These are phyloP conservation scores for Vanderwaltozyma tropicalis DNA, from an alignment of 805 yeast species.

Conservation along the genomic window DNA sequence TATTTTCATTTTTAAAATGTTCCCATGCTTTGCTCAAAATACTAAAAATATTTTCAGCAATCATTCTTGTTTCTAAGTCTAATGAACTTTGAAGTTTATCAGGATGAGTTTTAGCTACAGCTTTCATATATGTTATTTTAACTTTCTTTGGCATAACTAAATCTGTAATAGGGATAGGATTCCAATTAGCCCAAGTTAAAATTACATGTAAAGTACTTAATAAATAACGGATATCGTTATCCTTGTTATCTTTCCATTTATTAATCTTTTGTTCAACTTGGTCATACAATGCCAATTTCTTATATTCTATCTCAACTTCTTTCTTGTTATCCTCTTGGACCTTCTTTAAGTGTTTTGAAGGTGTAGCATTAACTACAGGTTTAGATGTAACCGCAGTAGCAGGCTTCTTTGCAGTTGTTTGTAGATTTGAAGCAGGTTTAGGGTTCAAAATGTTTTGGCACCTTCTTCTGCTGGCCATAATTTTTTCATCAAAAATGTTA, in stretches of 20 bases:
- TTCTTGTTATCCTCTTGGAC: constrained; percentile 38
- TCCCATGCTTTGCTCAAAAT: constrained; percentile 88
- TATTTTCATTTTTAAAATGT: constrained; percentile 51
- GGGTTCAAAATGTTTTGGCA: constrained; percentile 61
- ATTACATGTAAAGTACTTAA: constrained; percentile 58
- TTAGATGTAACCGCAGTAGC: background rate
- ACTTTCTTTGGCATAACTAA: constrained; percentile 84
- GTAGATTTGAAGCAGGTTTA: constrained; percentile 7
- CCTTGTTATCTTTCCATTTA: constrained; percentile 66
- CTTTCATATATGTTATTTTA: constrained; percentile 76
- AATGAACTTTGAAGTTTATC: constrained; percentile 60
- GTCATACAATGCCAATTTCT: constrained; percentile 55
- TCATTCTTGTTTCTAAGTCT: constrained; percentile 60
- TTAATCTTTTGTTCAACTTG: constrained; percentile 43
- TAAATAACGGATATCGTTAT: constrained; percentile 69
- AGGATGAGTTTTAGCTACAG: constrained; percentile 80
- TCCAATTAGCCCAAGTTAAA: constrained; percentile 66
- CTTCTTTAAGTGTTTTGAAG: constrained; percentile 37
- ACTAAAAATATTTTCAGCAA: constrained; percentile 82
- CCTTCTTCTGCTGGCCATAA: constrained; percentile 75
- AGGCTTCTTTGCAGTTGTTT: background rate
- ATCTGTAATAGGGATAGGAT: constrained; percentile 55
- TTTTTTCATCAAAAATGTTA: constrained; percentile 53
- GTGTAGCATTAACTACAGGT: background rate
- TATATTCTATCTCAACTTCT: constrained; percentile 41